Conservation (phyloP, 2,329 filamentous ascomycete species). For the Aspergillus calidoustus region DNA sequence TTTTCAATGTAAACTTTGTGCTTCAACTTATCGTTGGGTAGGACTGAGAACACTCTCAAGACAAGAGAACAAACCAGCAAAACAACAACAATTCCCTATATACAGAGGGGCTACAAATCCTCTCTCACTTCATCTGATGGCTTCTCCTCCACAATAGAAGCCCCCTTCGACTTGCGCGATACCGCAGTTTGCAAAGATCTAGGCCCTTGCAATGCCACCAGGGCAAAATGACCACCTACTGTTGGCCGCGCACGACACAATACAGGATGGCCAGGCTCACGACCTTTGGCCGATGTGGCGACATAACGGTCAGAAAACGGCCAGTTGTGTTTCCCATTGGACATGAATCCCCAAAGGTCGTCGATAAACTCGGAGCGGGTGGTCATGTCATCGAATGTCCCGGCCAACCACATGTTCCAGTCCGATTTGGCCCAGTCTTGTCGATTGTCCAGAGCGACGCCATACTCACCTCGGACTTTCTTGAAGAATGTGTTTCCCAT, state of each 20-base stretch:
- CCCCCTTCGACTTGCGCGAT: conserved; percentile 9
- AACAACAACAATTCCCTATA: neutral
- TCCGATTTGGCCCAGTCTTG: conserved; percentile 51
- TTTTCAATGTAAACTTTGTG: neutral
- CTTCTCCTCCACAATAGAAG: neutral
- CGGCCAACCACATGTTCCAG: conserved; percentile 52
- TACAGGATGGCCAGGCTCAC: conserved; percentile 37
- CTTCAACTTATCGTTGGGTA: neutral
- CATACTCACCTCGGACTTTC: conserved; percentile 40
- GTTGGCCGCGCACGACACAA: conserved; percentile 47
- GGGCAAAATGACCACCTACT: conserved; percentile 49
- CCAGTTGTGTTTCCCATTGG: conserved; percentile 49
- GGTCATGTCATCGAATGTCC: conserved; percentile 34
- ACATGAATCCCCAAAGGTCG: conserved; percentile 48
- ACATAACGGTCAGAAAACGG: conserved; percentile 52
- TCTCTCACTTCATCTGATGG: conserved; percentile 19
- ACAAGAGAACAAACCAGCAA: neutral
- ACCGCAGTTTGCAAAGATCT: conserved; percentile 27
- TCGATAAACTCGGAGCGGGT: conserved; percentile 43
- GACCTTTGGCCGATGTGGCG: conserved; percentile 37
- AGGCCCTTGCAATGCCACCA: conserved; percentile 44
- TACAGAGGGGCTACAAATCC: conserved; percentile 19
- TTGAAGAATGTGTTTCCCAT: conserved; percentile 46
- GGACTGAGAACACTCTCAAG: neutral
- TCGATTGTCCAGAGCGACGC: conserved; percentile 46